Conservation (phyloP, 805 yeast species). For the Candida ulmi region DNA sequence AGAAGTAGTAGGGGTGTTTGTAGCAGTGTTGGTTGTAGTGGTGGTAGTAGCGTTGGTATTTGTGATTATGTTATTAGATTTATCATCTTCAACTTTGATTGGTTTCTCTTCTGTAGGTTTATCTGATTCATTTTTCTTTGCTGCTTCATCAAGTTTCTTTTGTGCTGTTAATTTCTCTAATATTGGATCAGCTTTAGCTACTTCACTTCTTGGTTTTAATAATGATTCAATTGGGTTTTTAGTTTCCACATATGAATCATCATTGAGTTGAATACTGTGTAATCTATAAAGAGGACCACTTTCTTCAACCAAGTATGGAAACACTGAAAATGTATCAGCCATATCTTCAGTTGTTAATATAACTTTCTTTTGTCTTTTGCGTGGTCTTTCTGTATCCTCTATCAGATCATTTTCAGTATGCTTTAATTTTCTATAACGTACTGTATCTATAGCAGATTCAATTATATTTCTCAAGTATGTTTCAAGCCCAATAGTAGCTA, state of each 20-base stretch:
- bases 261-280: slow-evolving; percentile 42
- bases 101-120: not conserved
- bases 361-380: slow-evolving; percentile 22
- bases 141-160: too few relatives aligned
- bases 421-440: slow-evolving; percentile 51
- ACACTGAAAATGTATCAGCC: slow-evolving; percentile 54
- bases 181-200: not conserved
- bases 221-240: slow-evolving; percentile 19
- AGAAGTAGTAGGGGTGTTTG: too few relatives aligned
- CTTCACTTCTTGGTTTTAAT: slow-evolving; percentile 9
- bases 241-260: slow-evolving; percentile 36
- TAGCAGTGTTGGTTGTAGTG: too few relatives aligned
- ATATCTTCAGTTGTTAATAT: slow-evolving; percentile 62
- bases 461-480: slow-evolving; percentile 68
- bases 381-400: not conserved
- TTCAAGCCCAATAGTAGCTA: slow-evolving; percentile 77
- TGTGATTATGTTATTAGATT: too few relatives aligned
- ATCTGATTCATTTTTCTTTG: not conserved
- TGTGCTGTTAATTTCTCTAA: not conserved
- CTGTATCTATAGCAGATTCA: slow-evolving; percentile 69
- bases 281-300: slow-evolving; percentile 54
- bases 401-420: slow-evolving; percentile 26
- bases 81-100: not conserved
- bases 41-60: too few relatives aligned
- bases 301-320: slow-evolving; percentile 66